phyloP scores from a whole-genome alignment of 805 yeast genomes.

The Candida khao-thaluensis region DNA sequence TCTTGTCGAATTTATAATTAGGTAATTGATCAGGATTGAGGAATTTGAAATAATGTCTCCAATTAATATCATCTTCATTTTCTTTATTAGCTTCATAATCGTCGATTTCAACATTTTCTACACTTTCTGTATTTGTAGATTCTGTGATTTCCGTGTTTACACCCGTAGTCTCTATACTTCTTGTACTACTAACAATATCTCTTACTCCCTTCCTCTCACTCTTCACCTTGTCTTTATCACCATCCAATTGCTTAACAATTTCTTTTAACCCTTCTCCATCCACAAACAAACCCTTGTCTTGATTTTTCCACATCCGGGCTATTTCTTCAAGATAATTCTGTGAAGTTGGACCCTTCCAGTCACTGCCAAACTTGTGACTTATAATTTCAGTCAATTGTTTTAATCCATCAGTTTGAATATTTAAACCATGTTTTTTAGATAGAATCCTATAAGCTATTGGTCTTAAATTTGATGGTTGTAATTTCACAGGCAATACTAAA shows the following conservation, averaged over 20 bases:
- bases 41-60: constrained; percentile 72
- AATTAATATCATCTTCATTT: constrained; percentile 38
- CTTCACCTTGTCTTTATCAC: constrained; percentile 18
- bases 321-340: constrained; percentile 71
- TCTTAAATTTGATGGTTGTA: constrained; percentile 79
- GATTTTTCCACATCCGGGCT: constrained; percentile 83
- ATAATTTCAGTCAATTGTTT: constrained; percentile 68
- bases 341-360: constrained; percentile 74
- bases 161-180: too few relatives aligned
- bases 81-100: constrained; percentile 23
- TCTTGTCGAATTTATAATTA: constrained; percentile 56
- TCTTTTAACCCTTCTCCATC: constrained; percentile 69
- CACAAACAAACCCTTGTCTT: constrained; percentile 81
- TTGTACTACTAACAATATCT: too few relatives aligned
- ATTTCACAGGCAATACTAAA: constrained; percentile 60
- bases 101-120: constrained; percentile 6
- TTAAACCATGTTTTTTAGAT: constrained; percentile 89
- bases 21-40: constrained; percentile 68
- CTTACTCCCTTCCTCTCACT: constrained; percentile 14
- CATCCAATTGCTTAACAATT: constrained; percentile 57
- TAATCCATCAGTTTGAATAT: constrained; percentile 83
- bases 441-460: constrained; percentile 89
- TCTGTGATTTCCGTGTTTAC: too few relatives aligned
- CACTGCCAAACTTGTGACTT: constrained; percentile 75
- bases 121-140: constrained; percentile 7